Base-by-base conservation (phyloP, 2,329 filamentous ascomycete species). In the Alternaria arborescens region DNA sequence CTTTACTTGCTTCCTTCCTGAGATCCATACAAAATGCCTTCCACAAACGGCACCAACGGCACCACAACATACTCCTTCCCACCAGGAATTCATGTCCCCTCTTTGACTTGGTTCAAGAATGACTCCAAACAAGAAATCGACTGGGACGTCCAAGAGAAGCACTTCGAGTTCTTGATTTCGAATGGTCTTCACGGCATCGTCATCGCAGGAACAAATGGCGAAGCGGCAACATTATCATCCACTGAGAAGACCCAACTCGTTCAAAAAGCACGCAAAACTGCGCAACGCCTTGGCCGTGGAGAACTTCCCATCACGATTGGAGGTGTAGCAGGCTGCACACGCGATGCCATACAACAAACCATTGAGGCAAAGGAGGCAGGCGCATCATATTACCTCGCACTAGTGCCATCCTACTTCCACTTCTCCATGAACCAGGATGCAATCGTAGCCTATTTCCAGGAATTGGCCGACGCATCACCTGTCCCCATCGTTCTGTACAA, bases 51-150 rank as follows among this genome's bases (percentile, higher is more conserved):
- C 60, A 69, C 67, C 47, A 66, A 63, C 62, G 70, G 74, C 18
- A 53, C 68, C 56, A 61, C 70, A 38, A 76, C 74, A 66, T 75
- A 72, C 58, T 69, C 80, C 6, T 83, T 80, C 64, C 82, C 84
- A 30, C 79, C 81, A 1, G 85, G 85, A 4, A 84, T 88, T 48
- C 85, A 87, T 62, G 85, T 84, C n/a, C 86, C 85, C 1, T 82
- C 80, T 20, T 71, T 88, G 67, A 87, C 85, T 4, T 88, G 82
- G 80, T 88, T 87, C 71, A 75, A 78, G 47, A 76, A 80, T 57
- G 79, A 82, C 59, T 67, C 72, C 28, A 74, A 67, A 5, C 85
- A 87, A 67, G 83, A 85, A 42, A 84, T 87, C 40, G 84, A 88
- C 68, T 87, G 85, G 85, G 77, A 81, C 6, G 71, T 84, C 1